Conservation (phyloP, 768 basidiomycete species). For the Fomitopsis serialis region DNA sequence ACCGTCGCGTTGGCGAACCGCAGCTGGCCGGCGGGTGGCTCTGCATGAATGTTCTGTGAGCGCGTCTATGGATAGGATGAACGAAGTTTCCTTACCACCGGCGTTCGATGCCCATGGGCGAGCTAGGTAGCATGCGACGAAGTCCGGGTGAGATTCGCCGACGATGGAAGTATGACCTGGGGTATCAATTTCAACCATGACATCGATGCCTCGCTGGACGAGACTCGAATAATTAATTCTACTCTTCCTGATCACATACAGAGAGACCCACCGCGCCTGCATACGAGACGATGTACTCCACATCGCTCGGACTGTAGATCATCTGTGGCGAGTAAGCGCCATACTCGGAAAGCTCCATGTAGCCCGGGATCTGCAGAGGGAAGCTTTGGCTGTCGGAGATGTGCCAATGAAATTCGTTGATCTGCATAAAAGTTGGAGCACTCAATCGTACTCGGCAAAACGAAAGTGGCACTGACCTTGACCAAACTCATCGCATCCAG, state of each 20-base stretch:
- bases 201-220: conserved; percentile 42
- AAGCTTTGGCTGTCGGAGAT: conserved; percentile 46
- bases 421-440: background rate
- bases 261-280: conserved; percentile 34
- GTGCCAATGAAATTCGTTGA: conserved; percentile 43
- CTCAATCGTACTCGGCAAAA: background rate
- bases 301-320: conserved; percentile 31
- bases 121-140: conserved; percentile 34
- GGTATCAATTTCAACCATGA: conserved; percentile 44
- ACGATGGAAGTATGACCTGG: conserved; percentile 46
- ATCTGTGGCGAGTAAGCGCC: conserved; percentile 37
- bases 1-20: conserved; percentile 32
- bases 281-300: conserved; percentile 35
- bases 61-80: too few species aligned
- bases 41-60: too few species aligned
- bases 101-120: conserved; percentile 31
- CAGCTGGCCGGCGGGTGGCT: conserved; percentile 48
- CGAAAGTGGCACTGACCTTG: conserved; percentile 11
- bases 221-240: background rate
- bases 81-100: conserved; percentile 16
- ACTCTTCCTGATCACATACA: background rate
- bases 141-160: conserved; percentile 36
- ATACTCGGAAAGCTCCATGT: conserved; percentile 32
- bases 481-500: conserved; percentile 63
- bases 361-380: conserved; percentile 35